These are phyloP conservation scores for Lathyrus tuberosus DNA, from an alignment of 306 rosid genomes.

Conservation along the genomic window DNA sequence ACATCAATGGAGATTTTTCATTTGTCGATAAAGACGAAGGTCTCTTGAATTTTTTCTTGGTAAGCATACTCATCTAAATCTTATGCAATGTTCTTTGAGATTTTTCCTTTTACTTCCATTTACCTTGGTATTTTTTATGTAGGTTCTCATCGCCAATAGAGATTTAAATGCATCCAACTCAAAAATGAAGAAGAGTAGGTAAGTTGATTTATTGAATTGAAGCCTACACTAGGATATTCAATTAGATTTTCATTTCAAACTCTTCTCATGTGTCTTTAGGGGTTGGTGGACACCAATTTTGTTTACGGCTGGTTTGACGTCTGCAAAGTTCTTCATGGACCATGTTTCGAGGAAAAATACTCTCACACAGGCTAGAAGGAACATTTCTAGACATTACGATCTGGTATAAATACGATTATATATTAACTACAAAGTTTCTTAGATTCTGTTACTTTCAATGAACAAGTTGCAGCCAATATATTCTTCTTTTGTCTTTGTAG, in stretches of 20 bases:
- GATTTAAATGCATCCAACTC: slow-evolving; percentile 59
- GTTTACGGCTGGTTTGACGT: slow-evolving; percentile 71
- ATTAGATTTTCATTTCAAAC: slow-evolving; percentile 6
- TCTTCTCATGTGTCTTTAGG: slow-evolving; percentile 43
- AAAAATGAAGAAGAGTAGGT: slow-evolving; percentile 64
- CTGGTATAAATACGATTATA: slow-evolving; percentile 52
- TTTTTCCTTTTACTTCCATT: slow-evolving; percentile 4
- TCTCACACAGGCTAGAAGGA: slow-evolving; percentile 85
- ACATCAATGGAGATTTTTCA: slow-evolving; percentile 72
- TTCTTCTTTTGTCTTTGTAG: slow-evolving; percentile 49
- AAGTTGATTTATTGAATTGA: slow-evolving; percentile 8
- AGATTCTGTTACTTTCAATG: too few relatives aligned
- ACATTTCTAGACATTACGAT: slow-evolving; percentile 88
- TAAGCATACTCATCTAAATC: slow-evolving; percentile 32
- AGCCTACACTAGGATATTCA: not conserved
- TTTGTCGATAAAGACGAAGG: slow-evolving; percentile 79
- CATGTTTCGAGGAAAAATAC: slow-evolving; percentile 81
- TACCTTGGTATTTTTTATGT: slow-evolving; percentile 35
- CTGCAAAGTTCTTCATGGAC: slow-evolving; percentile 73
- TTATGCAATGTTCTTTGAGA: slow-evolving; percentile 5
- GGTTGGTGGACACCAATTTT: slow-evolving; percentile 98
- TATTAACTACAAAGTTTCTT: slow-evolving; percentile 1
- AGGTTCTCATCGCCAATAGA: slow-evolving; percentile 86
- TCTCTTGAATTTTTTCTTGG: slow-evolving; percentile 68
- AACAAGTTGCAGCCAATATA: not conserved